Conservation (phyloP, 352 stramenopile species). For the Nothophytophthora sp. region DNA sequence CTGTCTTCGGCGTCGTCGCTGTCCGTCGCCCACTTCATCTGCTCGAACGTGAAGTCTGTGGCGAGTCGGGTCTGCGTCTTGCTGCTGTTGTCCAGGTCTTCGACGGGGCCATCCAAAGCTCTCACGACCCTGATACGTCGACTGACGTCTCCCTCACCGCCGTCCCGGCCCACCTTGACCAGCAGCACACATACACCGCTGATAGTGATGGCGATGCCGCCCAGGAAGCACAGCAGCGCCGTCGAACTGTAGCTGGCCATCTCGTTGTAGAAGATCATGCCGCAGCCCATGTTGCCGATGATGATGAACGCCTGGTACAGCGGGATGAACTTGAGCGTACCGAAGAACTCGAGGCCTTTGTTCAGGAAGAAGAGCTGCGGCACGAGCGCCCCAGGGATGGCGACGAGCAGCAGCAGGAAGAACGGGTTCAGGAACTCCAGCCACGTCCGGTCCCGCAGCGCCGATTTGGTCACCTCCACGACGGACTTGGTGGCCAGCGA, state of each 20-base stretch:
- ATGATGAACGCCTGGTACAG: conserved; percentile 87
- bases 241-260: conserved; percentile 57
- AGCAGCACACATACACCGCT: conserved; percentile 63
- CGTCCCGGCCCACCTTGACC: conserved; percentile 47
- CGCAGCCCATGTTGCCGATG: conserved; percentile 71
- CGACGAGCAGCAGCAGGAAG: conserved; percentile 62
- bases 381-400: conserved; percentile 57
- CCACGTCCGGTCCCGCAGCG: conserved; percentile 32
- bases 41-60: conserved; percentile 57
- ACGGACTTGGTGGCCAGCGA: conserved; percentile 78
- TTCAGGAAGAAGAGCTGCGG: conserved; percentile 82
- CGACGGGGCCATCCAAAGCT: conserved; percentile 24
- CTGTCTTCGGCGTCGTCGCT: conserved; percentile 14
- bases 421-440: conserved; percentile 66
- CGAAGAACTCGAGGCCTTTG: conserved; percentile 76
- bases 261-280: conserved; percentile 83
- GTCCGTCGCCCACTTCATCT: conserved; percentile 58
- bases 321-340: conserved; percentile 81
- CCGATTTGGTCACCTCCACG: conserved; percentile 63
- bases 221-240: conserved; percentile 48
- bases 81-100: conserved; percentile 21
- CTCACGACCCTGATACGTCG: conserved; percentile 15
- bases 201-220: conserved; percentile 59
- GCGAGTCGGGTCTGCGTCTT: conserved; percentile 21
- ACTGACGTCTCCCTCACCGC: neutral